Percentiles rank a stretch among this genome's conserved stretches.
These are phyloP conservation scores for Hericium erinaceus DNA, from an alignment of 768 basidiomycete genomes.

Conservation along the genomic window DNA sequence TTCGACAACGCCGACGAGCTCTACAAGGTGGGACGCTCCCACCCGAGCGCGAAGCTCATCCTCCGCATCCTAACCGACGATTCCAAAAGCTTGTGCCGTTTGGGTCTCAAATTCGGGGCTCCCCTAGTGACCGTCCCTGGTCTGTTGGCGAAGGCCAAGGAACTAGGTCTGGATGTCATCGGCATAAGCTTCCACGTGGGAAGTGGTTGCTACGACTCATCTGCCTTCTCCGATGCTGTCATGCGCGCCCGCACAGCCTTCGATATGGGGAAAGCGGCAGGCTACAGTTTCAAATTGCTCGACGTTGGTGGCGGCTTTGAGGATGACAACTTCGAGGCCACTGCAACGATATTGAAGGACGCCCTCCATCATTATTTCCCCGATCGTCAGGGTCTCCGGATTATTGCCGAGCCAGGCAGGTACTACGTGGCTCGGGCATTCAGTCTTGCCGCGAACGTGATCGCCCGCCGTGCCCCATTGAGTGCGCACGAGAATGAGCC, in stretches of 20 bases:
- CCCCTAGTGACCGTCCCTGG: constrained; percentile 70
- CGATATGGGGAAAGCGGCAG: constrained; percentile 73
- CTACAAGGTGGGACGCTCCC: constrained; percentile 77
- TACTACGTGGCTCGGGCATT: constrained; percentile 92
- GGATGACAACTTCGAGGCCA: constrained; percentile 72
- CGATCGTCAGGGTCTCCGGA: constrained; percentile 51
- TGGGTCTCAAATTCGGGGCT: constrained; percentile 96
- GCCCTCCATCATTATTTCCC: constrained; percentile 81
- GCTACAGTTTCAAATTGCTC: constrained; percentile 75
- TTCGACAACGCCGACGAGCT: constrained; percentile 98
- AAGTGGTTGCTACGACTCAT: constrained; percentile 90
- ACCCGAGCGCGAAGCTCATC: constrained; percentile 79
- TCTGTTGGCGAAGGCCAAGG: constrained; percentile 70
- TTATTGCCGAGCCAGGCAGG: constrained; percentile 94
- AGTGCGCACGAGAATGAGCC: constrained; percentile 21
- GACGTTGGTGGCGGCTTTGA: constrained; percentile 98
- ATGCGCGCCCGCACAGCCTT: constrained; percentile 75
- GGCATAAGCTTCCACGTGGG: constrained; percentile 99
- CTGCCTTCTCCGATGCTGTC: constrained; percentile 85
- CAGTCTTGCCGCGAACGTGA: constrained; percentile 86
- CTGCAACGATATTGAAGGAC: constrained; percentile 57
- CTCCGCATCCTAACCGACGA: constrained; percentile 98
- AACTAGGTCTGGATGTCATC: constrained; percentile 75
- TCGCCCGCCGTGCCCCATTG: constrained; percentile 70
- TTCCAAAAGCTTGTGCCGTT: constrained; percentile 85